A percentile compares a stretch with the other conserved stretches of the same genome.
Evolutionary conservation across 2,329 filamentous ascomycete genomes (phyloP).

Genomic region (Fusarium circinatum): DNA sequence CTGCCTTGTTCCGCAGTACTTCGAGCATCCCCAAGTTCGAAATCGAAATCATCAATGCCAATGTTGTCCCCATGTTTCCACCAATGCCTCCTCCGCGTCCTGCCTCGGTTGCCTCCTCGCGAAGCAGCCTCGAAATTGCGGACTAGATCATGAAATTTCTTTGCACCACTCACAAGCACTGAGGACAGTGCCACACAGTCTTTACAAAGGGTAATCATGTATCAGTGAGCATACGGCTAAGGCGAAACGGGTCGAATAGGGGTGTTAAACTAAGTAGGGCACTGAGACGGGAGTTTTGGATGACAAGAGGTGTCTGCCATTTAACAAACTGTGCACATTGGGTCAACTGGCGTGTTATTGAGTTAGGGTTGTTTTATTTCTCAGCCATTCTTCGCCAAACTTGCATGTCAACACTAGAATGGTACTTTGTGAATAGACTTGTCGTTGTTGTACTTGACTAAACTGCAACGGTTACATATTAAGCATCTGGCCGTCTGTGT

Average conservation of each 20-base stretch:
- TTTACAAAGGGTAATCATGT: background rate
- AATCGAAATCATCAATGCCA: slow-evolving; percentile 22
- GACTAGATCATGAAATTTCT: background rate
- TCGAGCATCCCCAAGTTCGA: slow-evolving; percentile 40
- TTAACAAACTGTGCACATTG: background rate
- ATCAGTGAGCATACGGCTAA: background rate
- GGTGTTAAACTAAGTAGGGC: background rate
- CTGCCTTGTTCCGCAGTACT: slow-evolving; percentile 31
- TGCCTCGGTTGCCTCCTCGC: slow-evolving; percentile 23
- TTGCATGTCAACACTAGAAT: background rate
- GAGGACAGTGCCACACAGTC: background rate
- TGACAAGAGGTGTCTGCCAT: background rate
- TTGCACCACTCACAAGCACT: background rate
- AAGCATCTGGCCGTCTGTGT: background rate
- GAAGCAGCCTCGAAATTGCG: slow-evolving; percentile 16
- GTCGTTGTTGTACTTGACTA: background rate
- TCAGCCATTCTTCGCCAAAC: background rate
- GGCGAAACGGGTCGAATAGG: slow-evolving; percentile 1
- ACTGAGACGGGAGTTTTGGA: slow-evolving; percentile 8
- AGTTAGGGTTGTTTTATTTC: background rate
- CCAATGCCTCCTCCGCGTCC: slow-evolving; percentile 28
- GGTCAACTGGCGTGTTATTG: background rate
- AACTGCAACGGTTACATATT: background rate
- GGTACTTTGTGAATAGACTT: background rate
- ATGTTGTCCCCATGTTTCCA: slow-evolving; percentile 8